Percentiles rank a stretch among this genome's conserved stretches.
Conservation (phyloP, 768 basidiomycete genomes). For the Boletales sp. region DNA sequence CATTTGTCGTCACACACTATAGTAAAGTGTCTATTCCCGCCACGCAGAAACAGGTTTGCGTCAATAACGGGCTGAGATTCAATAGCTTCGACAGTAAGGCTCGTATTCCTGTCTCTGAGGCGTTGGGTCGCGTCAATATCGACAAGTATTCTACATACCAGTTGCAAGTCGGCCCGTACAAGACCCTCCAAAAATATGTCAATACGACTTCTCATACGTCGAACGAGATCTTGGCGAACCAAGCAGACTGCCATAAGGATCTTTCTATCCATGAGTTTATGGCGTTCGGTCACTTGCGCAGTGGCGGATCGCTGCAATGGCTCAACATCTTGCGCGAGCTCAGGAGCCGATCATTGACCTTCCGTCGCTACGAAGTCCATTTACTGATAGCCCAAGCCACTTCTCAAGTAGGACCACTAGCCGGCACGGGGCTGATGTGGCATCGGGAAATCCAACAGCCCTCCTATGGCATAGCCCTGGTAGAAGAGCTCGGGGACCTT, state of each 20-base stretch:
- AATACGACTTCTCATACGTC: constrained; percentile 35
- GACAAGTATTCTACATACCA: constrained; percentile 28
- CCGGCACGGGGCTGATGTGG: constrained; percentile 27
- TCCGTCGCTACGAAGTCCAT: constrained; percentile 39
- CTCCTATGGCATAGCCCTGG: constrained; percentile 35
- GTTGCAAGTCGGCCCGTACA: constrained; percentile 33
- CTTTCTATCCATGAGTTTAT: constrained; percentile 45
- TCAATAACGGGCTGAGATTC: constrained; percentile 34
- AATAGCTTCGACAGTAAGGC: constrained; percentile 26
- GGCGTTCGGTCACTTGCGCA: constrained; percentile 43
- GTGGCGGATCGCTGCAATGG: constrained; percentile 47
- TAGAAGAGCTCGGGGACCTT: constrained; percentile 35
- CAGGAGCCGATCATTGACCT: constrained; percentile 35
- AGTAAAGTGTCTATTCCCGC: constrained; percentile 10
- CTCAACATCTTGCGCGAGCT: constrained; percentile 48
- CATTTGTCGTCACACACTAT: constrained; percentile 18
- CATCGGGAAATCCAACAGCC: constrained; percentile 35
- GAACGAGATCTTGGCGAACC: constrained; percentile 43
- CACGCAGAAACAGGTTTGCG: constrained; percentile 16
- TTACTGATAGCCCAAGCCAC: constrained; percentile 41
- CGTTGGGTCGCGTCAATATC: constrained; percentile 14
- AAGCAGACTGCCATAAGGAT: constrained; percentile 37
- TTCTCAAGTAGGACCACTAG: constrained; percentile 39
- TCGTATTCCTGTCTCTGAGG: constrained; percentile 11
- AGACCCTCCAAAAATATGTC: constrained; percentile 36